phyloP scores from a whole-genome alignment of 2,329 filamentous ascomycete genomes.

The Alternaria panax region DNA sequence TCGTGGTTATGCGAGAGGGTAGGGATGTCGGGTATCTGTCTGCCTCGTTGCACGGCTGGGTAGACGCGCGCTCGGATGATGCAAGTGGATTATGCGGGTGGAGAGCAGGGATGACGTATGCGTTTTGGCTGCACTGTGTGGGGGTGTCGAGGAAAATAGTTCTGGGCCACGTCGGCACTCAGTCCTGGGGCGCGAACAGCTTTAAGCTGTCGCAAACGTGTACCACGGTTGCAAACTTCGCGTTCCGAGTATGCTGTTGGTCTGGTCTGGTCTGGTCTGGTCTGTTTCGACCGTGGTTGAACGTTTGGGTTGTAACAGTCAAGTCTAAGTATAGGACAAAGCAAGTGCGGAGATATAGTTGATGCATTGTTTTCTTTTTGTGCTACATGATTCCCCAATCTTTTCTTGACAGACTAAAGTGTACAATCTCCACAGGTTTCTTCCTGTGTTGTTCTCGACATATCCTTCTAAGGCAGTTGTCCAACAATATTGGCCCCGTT shows the following conservation, averaged over 20 bases:
- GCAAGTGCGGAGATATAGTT: background rate
- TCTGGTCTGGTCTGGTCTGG: background rate
- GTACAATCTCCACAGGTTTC: background rate
- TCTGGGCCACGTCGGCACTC: background rate
- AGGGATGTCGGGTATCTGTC: slow-evolving; percentile 14
- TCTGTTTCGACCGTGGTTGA: background rate
- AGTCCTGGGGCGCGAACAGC: background rate
- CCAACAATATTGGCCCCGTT: slow-evolving; percentile 41
- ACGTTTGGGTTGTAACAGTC: background rate
- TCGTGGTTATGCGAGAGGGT: slow-evolving; percentile 3
- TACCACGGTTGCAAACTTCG: background rate
- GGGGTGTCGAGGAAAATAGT: slow-evolving; percentile 4
- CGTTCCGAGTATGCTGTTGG: background rate
- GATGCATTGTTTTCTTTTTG: background rate
- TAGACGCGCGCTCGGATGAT: slow-evolving; percentile 18
- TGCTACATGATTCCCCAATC: background rate
- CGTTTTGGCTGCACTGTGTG: slow-evolving; percentile 17
- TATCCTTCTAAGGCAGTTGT: slow-evolving; percentile 37
- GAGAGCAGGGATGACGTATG: slow-evolving; percentile 28
- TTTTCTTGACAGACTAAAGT: background rate
- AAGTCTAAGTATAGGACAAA: background rate
- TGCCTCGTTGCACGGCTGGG: slow-evolving; percentile 20
- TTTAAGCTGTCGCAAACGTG: background rate
- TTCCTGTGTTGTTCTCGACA: background rate
- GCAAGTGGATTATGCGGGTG: slow-evolving; percentile 11